Base-by-base conservation (phyloP, 371 early-diverging fungal genomes). In the Mucor plumbeus region DNA sequence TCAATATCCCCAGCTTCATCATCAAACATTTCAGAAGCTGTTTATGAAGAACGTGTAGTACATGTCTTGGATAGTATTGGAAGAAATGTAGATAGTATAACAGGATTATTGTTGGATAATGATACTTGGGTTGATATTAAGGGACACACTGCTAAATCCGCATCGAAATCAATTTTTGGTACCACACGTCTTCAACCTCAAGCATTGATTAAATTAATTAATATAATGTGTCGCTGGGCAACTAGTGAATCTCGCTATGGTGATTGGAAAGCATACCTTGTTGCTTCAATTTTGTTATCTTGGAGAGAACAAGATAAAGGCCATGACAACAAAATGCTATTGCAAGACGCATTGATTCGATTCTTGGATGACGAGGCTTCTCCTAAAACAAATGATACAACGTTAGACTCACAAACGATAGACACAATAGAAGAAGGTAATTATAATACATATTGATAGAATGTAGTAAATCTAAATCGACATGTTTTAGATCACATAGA, bases 141-240 rank as follows among this genome's bases (percentile, higher is more conserved):
- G n/a, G 84, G 80, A 15, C 67, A 71, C 34, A 73, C 80, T 3
- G 79, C 78, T 9, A 62, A 65, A 26, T 66, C 73, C 10, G 77
- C 73, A 4, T 56, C 72, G 3, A 67, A 69, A 7, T 66, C 67
- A 0, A 76, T 83, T 10, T 80, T 80, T 61, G 75, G 77, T 2
- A 61, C 43, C 0, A 39, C 58, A 5, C 57, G 56, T 14, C 36
- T 71, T 21, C 71, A 67, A 17, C 62, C 64, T 9, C 62, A 56
- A 7, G 43, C 62, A 15, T 48, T 71, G 15, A 57, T 54, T 11
- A 73, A 73, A 13, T 48, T 71, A 9, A 64, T 81, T 2, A 60
- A 65, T 36, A 75, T 77, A 4, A 69, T 89, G 48, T 89, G 88
- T 72, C 78, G 79, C 13, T 89, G 90, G 90, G 88, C 88, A 1